phyloP scores from a whole-genome alignment of 2,329 filamentous ascomycete genomes.

The Fusarium subtropicale region DNA sequence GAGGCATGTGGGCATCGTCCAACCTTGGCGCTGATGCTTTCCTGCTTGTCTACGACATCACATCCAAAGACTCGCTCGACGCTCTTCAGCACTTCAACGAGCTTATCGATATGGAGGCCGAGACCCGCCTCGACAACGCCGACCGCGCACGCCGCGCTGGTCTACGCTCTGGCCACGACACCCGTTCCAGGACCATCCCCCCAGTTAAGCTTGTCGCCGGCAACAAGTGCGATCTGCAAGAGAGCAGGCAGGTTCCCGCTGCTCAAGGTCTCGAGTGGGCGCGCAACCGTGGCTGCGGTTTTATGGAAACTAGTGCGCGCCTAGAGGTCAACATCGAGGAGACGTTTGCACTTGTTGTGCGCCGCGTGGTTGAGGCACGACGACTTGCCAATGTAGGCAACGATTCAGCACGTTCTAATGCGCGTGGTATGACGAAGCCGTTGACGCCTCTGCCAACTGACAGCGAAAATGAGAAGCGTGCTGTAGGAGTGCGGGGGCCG shows the following conservation, averaged over 20 bases:
- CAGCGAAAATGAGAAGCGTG: slow-evolving; percentile 59
- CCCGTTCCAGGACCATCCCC: slow-evolving; percentile 65
- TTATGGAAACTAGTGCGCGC: slow-evolving; percentile 89
- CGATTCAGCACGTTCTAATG: slow-evolving; percentile 58
- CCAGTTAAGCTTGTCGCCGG: slow-evolving; percentile 87
- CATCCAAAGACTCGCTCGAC: slow-evolving; percentile 73
- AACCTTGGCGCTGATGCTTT: slow-evolving; percentile 86
- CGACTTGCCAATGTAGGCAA: slow-evolving; percentile 62
- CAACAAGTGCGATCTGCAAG: slow-evolving; percentile 86
- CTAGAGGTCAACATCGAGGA: slow-evolving; percentile 91
- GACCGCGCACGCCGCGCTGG: slow-evolving; percentile 62
- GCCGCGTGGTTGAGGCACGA: slow-evolving; percentile 70
- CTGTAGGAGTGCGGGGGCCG: slow-evolving; percentile 58
- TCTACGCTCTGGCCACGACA: slow-evolving; percentile 48
- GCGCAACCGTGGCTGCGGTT: slow-evolving; percentile 76
- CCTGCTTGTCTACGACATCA: slow-evolving; percentile 90
- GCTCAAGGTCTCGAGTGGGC: slow-evolving; percentile 82
- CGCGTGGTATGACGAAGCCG: slow-evolving; percentile 68
- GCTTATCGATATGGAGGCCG: slow-evolving; percentile 84
- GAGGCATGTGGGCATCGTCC: slow-evolving; percentile 83
- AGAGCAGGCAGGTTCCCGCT: slow-evolving; percentile 75
- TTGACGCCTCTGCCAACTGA: slow-evolving; percentile 63
- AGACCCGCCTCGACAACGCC: slow-evolving; percentile 73
- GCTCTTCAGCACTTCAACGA: slow-evolving; percentile 83
- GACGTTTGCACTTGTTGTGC: slow-evolving; percentile 79